Conservation (phyloP, 176 grass and related monocot genomes). For the Lolium perenne region DNA sequence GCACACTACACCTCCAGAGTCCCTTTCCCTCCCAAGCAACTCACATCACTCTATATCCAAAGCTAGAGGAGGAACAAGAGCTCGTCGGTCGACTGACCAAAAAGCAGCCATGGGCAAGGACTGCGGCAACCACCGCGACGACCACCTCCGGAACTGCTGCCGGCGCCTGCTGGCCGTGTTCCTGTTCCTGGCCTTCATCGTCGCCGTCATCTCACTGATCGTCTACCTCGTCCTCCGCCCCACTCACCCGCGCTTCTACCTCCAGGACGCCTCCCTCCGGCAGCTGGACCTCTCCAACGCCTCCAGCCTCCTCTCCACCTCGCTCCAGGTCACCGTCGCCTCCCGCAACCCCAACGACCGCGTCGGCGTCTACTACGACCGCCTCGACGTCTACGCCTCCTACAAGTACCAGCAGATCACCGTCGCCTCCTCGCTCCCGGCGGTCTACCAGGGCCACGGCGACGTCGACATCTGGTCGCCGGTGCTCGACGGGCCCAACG, state of each 20-base stretch:
- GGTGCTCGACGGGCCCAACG: conserved; percentile 48
- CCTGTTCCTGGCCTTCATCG: conserved; percentile 15
- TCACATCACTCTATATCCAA: background rate
- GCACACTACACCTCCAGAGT: background rate
- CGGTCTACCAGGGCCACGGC: conserved; percentile 72
- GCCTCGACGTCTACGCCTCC: conserved; percentile 70
- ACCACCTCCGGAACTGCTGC: conserved; percentile 38
- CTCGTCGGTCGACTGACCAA: background rate
- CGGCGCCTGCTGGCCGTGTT: conserved; percentile 26
- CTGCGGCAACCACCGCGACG: conserved; percentile 63
- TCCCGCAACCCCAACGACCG: conserved; percentile 77
- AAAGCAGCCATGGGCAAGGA: conserved; percentile 53
- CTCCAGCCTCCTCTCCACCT: conserved; percentile 53
- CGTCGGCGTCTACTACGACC: conserved; percentile 84
- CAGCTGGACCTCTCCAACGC: conserved; percentile 72
- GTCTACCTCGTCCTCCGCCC: conserved; percentile 67
- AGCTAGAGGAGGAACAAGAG: background rate
- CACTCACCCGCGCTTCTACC: conserved; percentile 67
- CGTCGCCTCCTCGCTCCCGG: conserved; percentile 55
- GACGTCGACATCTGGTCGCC: conserved; percentile 76
- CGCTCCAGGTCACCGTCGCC: conserved; percentile 58
- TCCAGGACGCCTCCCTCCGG: conserved; percentile 64
- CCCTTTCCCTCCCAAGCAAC: background rate
- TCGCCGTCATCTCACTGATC: conserved; percentile 55
- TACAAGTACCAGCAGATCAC: conserved; percentile 89